Percentiles rank a stretch among this genome's conserved stretches.
Evolutionary conservation across 768 basidiomycete genomes (phyloP).

Genomic region (Agaricus bisporus): DNA sequence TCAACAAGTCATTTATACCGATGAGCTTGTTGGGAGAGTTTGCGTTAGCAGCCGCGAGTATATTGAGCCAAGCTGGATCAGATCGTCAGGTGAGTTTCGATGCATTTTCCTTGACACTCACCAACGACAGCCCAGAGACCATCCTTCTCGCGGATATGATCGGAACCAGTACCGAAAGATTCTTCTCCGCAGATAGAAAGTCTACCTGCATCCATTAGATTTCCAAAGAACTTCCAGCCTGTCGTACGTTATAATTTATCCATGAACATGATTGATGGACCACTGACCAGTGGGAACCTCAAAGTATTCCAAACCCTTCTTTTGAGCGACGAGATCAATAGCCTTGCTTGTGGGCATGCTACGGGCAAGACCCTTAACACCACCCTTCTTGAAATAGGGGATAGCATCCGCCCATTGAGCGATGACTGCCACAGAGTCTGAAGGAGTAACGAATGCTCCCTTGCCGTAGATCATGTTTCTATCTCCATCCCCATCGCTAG

Average conservation of each 20-base stretch:
- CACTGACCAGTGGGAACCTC: constrained; percentile 90
- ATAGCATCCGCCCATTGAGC: constrained; percentile 93
- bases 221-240: constrained; percentile 99
- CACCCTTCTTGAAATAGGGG: constrained; percentile 87
- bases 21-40: constrained; percentile 67
- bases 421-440: constrained; percentile 97
- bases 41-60: constrained; percentile 85
- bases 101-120: constrained; percentile 29
- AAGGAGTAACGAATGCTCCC: constrained; percentile 96
- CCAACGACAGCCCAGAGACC: constrained; percentile 97
- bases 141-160: constrained; percentile 99
- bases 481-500: constrained; percentile 96
- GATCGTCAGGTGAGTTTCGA: neutral
- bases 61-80: constrained; percentile 87
- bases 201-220: constrained; percentile 97
- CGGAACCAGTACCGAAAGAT: constrained; percentile 99
- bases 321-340: constrained; percentile 92
- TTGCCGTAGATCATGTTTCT: constrained; percentile 99
- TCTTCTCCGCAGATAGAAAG: constrained; percentile 99
- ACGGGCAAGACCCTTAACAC: constrained; percentile 92
- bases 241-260: neutral
- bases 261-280: neutral
- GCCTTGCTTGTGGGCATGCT: constrained; percentile 98
- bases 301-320: constrained; percentile 87
- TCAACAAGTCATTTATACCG: constrained; percentile 88